Evolutionary conservation across 2,329 filamentous ascomycete genomes (phyloP).

Genomic region (Fusarium sp.): DNA sequence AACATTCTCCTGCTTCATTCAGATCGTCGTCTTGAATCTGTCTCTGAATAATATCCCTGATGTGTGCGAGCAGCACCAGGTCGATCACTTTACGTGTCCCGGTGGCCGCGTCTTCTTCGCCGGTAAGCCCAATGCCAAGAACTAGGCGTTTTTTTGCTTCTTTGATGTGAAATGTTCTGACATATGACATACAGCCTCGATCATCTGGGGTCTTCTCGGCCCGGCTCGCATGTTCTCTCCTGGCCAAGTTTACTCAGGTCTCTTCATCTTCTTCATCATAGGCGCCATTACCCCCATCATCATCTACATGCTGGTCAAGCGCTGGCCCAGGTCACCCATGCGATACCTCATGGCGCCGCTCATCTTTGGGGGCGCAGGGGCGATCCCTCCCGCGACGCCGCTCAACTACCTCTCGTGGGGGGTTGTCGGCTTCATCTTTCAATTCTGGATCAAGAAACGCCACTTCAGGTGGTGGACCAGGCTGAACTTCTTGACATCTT

Average conservation of each 20-base stretch:
- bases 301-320: constrained; percentile 66
- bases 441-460: constrained; percentile 75
- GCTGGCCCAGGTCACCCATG: constrained; percentile 66
- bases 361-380: constrained; percentile 72
- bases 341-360: constrained; percentile 73
- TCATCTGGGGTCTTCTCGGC: constrained; percentile 78
- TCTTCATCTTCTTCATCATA: constrained; percentile 72
- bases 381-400: constrained; percentile 77
- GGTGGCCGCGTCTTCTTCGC: constrained; percentile 76
- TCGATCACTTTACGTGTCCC: constrained; percentile 74
- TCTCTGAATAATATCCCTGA: constrained; percentile 73
- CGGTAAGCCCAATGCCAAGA: constrained; percentile 55
- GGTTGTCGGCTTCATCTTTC: constrained; percentile 79
- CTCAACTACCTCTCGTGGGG: constrained; percentile 84
- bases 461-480: constrained; percentile 80
- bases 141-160: neutral
- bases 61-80: constrained; percentile 72
- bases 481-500: constrained; percentile 80
- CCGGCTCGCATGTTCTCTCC: constrained; percentile 75
- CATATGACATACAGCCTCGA: constrained; percentile 61
- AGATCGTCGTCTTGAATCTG: constrained; percentile 75
- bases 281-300: constrained; percentile 68
- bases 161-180: constrained; percentile 10
- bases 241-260: constrained; percentile 72
- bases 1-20: constrained; percentile 76